A percentile compares a stretch with the other conserved stretches of the same genome.
These are phyloP conservation scores for Obba rivulosa DNA, from an alignment of 768 basidiomycete genomes.

Conservation along the genomic window DNA sequence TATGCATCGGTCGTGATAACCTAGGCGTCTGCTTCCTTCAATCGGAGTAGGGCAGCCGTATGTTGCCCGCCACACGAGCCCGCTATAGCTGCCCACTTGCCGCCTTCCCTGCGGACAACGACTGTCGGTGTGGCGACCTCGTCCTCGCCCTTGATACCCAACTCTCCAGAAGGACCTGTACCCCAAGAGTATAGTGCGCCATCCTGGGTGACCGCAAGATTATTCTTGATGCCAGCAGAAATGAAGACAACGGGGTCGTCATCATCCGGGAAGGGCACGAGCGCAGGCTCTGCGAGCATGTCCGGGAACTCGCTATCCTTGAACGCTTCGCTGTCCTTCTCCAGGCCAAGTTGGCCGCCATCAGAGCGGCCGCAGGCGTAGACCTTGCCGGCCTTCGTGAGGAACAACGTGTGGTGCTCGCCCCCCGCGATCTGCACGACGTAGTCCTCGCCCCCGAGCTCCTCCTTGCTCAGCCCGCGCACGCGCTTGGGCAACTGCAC, in stretches of 20 bases:
- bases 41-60: constrained; percentile 66
- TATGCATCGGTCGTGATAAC: no score
- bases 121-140: constrained; percentile 59
- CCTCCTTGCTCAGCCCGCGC: constrained; percentile 53
- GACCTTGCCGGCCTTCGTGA: constrained; percentile 77
- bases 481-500: constrained; percentile 64
- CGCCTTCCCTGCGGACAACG: constrained; percentile 70
- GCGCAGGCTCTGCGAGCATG: constrained; percentile 61
- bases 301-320: constrained; percentile 49
- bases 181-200: constrained; percentile 78
- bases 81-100: constrained; percentile 57
- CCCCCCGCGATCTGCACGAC: constrained; percentile 78
- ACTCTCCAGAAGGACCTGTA: constrained; percentile 70
- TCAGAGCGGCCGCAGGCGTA: constrained; percentile 85
- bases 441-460: constrained; percentile 47
- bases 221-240: constrained; percentile 67
- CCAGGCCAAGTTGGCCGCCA: constrained; percentile 75
- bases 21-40: constrained; percentile 31
- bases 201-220: constrained; percentile 59
- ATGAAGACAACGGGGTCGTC: constrained; percentile 63
- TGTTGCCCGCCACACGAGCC: constrained; percentile 80
- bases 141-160: constrained; percentile 50
- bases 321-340: constrained; percentile 64
- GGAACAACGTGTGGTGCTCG: constrained; percentile 87
- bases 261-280: constrained; percentile 57